A percentile compares a stretch with the other conserved stretches of the same genome.
phyloP scores from a whole-genome alignment of 352 stramenopile species.

The Phytophthora agathidicida region DNA sequence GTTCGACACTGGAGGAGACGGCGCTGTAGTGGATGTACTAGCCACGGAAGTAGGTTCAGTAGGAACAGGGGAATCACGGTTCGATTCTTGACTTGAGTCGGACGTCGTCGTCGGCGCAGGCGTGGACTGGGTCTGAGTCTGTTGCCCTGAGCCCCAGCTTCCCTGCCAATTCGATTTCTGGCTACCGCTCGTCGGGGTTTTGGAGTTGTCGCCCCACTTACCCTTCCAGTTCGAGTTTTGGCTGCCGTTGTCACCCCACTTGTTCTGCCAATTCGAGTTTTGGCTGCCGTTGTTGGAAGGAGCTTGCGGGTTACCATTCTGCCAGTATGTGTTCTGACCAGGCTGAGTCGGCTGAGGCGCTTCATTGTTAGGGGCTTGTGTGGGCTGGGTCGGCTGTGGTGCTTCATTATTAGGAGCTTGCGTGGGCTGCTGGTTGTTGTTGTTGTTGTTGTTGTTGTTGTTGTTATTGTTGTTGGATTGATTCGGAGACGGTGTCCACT shows the following conservation, averaged over 20 bases:
- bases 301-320: no score
- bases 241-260: slow-evolving; percentile 2
- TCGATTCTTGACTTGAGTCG: slow-evolving; percentile 15
- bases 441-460: no score
- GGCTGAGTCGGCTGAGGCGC: slow-evolving; percentile 15
- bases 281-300: no score
- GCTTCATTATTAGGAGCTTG: slow-evolving; percentile 17
- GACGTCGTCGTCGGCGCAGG: slow-evolving; percentile 4
- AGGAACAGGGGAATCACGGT: slow-evolving; percentile 13
- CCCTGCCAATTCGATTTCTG: slow-evolving; percentile 10
- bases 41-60: slow-evolving; percentile 8
- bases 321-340: no score
- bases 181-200: slow-evolving; percentile 1
- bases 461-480: no score
- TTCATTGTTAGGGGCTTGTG: slow-evolving; percentile 5
- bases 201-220: slow-evolving; percentile 1
- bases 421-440: slow-evolving; percentile 12
- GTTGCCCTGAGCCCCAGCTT: slow-evolving; percentile 1
- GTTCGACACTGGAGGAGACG: slow-evolving; percentile 18
- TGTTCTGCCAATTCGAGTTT: slow-evolving; percentile 14
- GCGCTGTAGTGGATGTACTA: slow-evolving; percentile 5
- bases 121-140: slow-evolving; percentile 12
- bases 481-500: slow-evolving; percentile 14
- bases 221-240: slow-evolving; percentile 15
- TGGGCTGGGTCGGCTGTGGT: slow-evolving; percentile 8